These are phyloP conservation scores for Warburgia ugandensis DNA, from an alignment of 164 flowering plant genomes.

Conservation along the genomic window DNA sequence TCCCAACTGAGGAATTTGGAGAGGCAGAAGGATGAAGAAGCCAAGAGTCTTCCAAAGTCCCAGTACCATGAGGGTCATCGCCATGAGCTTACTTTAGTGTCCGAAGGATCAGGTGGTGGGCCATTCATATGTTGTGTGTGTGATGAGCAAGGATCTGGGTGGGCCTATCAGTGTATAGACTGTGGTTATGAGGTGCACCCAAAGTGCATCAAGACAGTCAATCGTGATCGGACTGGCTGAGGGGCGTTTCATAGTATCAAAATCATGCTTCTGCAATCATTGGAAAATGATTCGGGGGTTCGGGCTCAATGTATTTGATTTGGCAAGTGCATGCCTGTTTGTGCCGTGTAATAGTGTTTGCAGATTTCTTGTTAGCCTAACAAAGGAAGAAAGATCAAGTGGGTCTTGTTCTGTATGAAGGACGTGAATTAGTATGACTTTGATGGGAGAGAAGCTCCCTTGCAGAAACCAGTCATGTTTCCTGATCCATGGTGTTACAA, in stretches of 20 bases:
- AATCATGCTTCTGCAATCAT: no score
- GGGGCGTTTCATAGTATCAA: background rate
- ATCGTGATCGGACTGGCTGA: background rate
- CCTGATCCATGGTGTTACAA: no score
- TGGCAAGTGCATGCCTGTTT: no score
- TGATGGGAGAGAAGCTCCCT: no score
- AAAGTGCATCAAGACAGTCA: constrained; percentile 35
- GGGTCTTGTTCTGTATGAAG: no score
- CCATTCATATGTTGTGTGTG: constrained; percentile 82
- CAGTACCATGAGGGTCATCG: constrained; percentile 48
- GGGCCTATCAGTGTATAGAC: constrained; percentile 78
- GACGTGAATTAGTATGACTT: no score
- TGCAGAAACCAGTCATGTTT: no score
- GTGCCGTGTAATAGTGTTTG: no score
- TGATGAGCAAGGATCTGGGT: constrained; percentile 73
- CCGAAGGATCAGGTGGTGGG: constrained; percentile 65
- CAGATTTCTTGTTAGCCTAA: no score
- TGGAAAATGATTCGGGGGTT: no score
- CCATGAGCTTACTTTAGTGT: constrained; percentile 57
- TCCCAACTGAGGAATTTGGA: constrained; percentile 36
- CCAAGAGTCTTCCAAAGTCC: constrained; percentile 42
- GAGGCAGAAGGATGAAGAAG: constrained; percentile 64
- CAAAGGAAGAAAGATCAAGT: no score
- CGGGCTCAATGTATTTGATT: no score
- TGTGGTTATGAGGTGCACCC: constrained; percentile 87